Evolutionary conservation across 2,329 filamentous ascomycete species (phyloP).

Genomic region (Microdochium bolleyi): DNA sequence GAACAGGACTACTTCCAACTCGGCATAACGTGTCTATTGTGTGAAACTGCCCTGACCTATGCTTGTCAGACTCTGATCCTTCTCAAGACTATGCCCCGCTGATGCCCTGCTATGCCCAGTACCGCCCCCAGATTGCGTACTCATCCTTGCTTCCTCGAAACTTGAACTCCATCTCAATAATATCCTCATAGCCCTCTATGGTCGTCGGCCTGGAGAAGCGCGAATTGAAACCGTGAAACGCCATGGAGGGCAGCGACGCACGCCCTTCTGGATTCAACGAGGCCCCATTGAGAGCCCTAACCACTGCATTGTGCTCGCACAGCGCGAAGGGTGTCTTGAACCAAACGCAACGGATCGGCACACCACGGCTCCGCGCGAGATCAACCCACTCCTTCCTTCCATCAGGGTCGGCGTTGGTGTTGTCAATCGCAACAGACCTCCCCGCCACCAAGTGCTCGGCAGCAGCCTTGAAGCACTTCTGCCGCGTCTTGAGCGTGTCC

Average conservation of each 20-base stretch:
- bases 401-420: constrained; percentile 83
- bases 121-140: constrained; percentile 64
- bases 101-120: constrained; percentile 53
- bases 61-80: not conserved
- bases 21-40: too few species aligned
- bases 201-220: constrained; percentile 65
- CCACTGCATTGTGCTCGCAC: constrained; percentile 79
- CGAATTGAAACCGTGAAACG: constrained; percentile 68
- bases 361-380: constrained; percentile 59
- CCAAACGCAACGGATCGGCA: constrained; percentile 78
- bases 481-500: constrained; percentile 69
- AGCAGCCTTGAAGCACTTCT: constrained; percentile 67
- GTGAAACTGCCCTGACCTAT: not conserved
- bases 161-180: constrained; percentile 66
- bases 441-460: constrained; percentile 55
- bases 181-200: constrained; percentile 77
- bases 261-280: constrained; percentile 79
- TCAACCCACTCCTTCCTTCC: constrained; percentile 72
- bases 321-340: constrained; percentile 67
- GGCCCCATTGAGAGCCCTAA: constrained; percentile 58
- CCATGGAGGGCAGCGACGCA: constrained; percentile 63
- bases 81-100: not conserved
- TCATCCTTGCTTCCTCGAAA: constrained; percentile 65
- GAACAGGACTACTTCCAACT: too few species aligned
- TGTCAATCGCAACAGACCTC: constrained; percentile 74